Conservation (phyloP, 2,329 filamentous ascomycete genomes). For the Neurospora sp. region DNA sequence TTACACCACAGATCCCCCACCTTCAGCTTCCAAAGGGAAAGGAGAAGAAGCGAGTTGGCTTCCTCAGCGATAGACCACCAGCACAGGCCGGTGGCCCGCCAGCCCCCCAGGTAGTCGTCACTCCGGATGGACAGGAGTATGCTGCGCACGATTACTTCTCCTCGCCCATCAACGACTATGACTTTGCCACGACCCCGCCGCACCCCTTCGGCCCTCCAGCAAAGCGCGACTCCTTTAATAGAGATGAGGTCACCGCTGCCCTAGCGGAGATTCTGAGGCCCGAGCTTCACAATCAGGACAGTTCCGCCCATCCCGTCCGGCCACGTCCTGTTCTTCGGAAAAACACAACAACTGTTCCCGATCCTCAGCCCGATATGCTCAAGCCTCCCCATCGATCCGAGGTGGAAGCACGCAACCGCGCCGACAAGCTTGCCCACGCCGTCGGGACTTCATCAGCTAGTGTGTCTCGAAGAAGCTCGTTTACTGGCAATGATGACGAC, state of each 20-base stretch:
- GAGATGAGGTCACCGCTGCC: conserved; percentile 17
- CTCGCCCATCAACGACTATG: conserved; percentile 6
- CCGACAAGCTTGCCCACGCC: conserved; percentile 25
- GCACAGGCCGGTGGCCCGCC: conserved; percentile 5
- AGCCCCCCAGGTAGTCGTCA: conserved; percentile 7
- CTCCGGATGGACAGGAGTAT: conserved; percentile 8
- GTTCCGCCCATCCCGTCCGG: conserved; percentile 4
- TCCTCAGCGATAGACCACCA: conserved; percentile 13
- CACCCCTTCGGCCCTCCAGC: conserved; percentile 1
- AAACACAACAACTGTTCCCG: conserved; percentile 5
- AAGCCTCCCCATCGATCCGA: conserved; percentile 19
- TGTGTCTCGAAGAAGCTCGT: conserved; percentile 19
- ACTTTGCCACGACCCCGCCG: conserved; percentile 3
- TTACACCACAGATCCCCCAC: neutral
- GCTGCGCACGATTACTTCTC: conserved; percentile 16
- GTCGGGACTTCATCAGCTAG: conserved; percentile 22
- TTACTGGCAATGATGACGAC: conserved; percentile 16
- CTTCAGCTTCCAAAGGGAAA: conserved; percentile 9
- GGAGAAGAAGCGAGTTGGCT: conserved; percentile 22
- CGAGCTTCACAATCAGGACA: conserved; percentile 11
- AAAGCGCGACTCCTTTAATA: conserved; percentile 19
- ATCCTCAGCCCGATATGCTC: conserved; percentile 10
- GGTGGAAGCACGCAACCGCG: conserved; percentile 25
- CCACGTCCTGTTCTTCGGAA: conserved; percentile 21
- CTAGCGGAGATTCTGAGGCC: conserved; percentile 17